Conservation (phyloP, 345 rosid species). For the Eucalyptus polyanthemos region DNA sequence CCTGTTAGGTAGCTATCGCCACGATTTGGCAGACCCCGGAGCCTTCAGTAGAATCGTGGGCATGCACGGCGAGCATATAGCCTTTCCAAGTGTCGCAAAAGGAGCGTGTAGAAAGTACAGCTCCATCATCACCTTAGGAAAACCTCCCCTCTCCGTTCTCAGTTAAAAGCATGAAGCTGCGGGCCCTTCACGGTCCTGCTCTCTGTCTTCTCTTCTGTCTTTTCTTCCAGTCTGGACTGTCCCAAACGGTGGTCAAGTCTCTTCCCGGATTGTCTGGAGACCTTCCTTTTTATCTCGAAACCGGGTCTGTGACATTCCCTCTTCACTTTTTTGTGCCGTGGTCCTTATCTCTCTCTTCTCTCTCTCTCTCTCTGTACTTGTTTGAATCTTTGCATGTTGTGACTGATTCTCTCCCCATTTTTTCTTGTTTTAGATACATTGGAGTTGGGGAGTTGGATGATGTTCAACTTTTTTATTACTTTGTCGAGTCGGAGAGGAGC, state of each 20-base stretch:
- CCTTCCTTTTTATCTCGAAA: slow-evolving; percentile 9
- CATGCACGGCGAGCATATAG: neutral
- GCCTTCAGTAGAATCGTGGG: neutral
- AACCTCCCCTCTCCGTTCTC: neutral
- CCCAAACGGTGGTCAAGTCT: neutral
- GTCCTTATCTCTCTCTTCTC: neutral
- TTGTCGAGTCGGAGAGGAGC: slow-evolving; percentile 5
- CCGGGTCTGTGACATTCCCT: neutral
- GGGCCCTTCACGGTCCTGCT: neutral
- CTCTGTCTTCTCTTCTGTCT: neutral
- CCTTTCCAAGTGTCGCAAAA: neutral
- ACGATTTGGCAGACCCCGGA: neutral
- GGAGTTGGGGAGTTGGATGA: slow-evolving; percentile 7
- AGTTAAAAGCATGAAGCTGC: neutral
- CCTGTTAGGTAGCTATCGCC: neutral
- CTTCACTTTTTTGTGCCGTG: fast-evolving
- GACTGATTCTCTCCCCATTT: neutral
- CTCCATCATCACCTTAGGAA: neutral
- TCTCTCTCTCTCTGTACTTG: neutral
- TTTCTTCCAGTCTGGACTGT: neutral
- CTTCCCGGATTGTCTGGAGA: slow-evolving; percentile 5
- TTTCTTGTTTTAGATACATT: neutral
- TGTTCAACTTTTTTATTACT: slow-evolving; percentile 9
- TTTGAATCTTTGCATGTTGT: neutral
- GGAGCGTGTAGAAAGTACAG: neutral